Evolutionary conservation across 176 grass and related monocot genomes (phyloP), one percentile per base, ranked within the genome.

Genomic region (Themeda triandra): DNA sequence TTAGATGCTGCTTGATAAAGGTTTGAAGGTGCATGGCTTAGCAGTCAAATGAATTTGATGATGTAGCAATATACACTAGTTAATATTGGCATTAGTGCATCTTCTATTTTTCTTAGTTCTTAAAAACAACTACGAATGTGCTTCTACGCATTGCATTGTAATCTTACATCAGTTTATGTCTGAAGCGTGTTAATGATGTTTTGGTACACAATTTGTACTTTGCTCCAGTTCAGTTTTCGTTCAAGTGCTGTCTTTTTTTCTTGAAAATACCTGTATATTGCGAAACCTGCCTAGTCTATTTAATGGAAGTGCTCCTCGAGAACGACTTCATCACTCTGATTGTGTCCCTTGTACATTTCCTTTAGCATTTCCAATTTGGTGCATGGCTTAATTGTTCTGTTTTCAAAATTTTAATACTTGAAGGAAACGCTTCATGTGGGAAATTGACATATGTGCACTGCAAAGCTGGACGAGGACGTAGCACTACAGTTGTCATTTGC

Each of bases 401-500:
- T 77, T 79, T 83, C 36, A 70, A 75, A 81, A 19, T 69, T 53
- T 13, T 56, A 68, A 68, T 82, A 51, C 68, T 84, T 83, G 63
- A 84, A 94, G 92, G 81, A 66, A 94, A 92, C 70, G 79, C 90
- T 77, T 81, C 71, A 28, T 82, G 80, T 84, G 91, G 88, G 76
- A 94, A 94, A 71, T 87, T 77, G 64, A 94, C 93, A 33, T 99
- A 99, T 84, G 93, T 99, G 71, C 96, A 99, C 65, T 99, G 96
- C 90, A 99, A 99, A 99, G 96, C 96, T 87, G 96, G 96, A 71
- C 91, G 93, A 73, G 96, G 96, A 27, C 93, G 96, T 35, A 99
- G 93, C 91, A 96, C 93, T 36, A 99, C 96, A 13, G 89, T 99
- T 84, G 96, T 99, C 63, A 88, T 99, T 64, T 99, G 96, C 88